Percentiles rank a stretch among this genome's conserved stretches.
Conservation (phyloP, 225 moss, liverwort and hornwort genomes). For the Takakia lepidozioides region DNA sequence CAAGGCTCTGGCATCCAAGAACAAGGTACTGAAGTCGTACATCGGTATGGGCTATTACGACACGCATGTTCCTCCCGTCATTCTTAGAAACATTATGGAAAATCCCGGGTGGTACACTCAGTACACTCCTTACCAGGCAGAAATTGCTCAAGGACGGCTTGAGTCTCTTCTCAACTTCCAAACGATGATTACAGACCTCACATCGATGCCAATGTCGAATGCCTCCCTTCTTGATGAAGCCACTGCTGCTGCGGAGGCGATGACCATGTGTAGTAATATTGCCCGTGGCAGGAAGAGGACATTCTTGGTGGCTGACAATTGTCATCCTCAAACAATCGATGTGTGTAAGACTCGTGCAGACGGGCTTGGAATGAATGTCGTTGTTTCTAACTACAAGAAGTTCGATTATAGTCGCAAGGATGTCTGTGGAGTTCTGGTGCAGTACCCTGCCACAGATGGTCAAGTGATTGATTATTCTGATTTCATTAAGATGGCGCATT, state of each 20-base stretch:
- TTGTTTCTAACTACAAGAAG: slow-evolving; percentile 48
- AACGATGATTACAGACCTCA: slow-evolving; percentile 83
- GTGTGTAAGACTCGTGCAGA: slow-evolving; percentile 87
- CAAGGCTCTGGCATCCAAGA: slow-evolving; percentile 60
- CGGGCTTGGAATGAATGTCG: slow-evolving; percentile 67
- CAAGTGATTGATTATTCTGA: slow-evolving; percentile 64
- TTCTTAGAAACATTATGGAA: slow-evolving; percentile 92
- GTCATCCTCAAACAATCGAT: slow-evolving; percentile 91
- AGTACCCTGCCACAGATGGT: slow-evolving; percentile 93
- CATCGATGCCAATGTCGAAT: slow-evolving; percentile 95
- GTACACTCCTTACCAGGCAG: slow-evolving; percentile 99
- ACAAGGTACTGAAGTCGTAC: slow-evolving; percentile 68
- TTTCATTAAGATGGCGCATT: slow-evolving; percentile 81
- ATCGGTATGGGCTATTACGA: slow-evolving; percentile 96
- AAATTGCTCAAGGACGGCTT: slow-evolving; percentile 90
- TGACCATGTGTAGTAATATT: slow-evolving; percentile 88
- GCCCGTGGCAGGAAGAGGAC: slow-evolving; percentile 80
- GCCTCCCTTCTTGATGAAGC: slow-evolving; percentile 88
- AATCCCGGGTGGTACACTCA: slow-evolving; percentile 99
- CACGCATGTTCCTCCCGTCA: slow-evolving; percentile 73
- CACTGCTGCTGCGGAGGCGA: slow-evolving; percentile 95
- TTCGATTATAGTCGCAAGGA: slow-evolving; percentile 88
- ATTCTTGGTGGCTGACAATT: slow-evolving; percentile 83
- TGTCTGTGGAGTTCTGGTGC: slow-evolving; percentile 86
- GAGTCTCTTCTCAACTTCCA: slow-evolving; percentile 96